Evolutionary conservation across 2,329 filamentous ascomycete species (phyloP), one percentile per base, ranked within the genome.

Genomic region (Claviceps sp.): DNA sequence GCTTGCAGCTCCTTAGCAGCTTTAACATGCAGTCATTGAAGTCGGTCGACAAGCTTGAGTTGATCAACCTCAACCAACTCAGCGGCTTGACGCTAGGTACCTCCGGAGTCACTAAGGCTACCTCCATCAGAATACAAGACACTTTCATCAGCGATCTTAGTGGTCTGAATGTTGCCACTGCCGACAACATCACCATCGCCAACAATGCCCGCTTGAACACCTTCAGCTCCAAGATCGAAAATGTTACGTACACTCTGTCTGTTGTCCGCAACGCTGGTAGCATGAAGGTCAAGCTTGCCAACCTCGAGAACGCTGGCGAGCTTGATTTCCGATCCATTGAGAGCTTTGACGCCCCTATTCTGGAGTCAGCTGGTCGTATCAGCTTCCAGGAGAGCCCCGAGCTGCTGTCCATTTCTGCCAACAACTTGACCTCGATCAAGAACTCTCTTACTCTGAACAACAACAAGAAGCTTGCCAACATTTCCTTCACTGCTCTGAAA

Each of bases 191-290:
- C 66, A 75, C 86, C 67, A 85, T 98, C 70, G 85, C 87, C 78
- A 95, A 95, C 83, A 97, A 97, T 81, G 73, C 73, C 55, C 83
- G 85, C 65, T 77, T 98, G 60, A 80, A 78, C 64, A 75, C 74
- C 55, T 86, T 94, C 73, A 79, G 80, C 64, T 86, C 89, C 68
- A 79, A 85, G 65, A 77, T 97, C 53, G 77, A 77, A 67, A 91
- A 86, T 71, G 79, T 95, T 61, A 85, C 78, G 58, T 75, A 78
- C 52, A 68, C 75, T 46, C 73, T 96, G 50, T 82, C 78, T 62
- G 82, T 98, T 65, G 80, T 82, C 61, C 82, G 84, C 74, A 98
- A 98, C 76, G 84, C 85, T 64, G 72, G 78, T 58, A 75, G 81
- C 58, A 78, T 95, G 60, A 71, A 77, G 55, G 70, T 94, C 59